Conservation (phyloP, 257 asterid genomes). For the Apocynum venetum region DNA sequence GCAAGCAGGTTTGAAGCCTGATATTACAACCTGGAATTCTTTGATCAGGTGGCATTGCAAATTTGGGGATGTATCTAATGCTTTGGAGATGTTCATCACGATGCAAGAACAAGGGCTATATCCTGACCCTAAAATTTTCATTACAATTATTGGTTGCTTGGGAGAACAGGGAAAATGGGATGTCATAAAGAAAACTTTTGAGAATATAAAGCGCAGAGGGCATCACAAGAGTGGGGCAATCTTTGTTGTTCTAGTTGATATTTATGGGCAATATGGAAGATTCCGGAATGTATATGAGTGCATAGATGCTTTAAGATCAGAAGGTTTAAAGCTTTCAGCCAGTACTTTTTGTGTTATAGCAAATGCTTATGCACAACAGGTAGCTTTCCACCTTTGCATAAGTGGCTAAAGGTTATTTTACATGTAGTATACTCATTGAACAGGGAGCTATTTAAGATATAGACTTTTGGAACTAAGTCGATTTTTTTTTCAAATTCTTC, state of each 20-base stretch:
- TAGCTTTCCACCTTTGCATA: slow-evolving; percentile 6
- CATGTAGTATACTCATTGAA: background rate
- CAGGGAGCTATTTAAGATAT: background rate
- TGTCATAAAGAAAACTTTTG: slow-evolving; percentile 41
- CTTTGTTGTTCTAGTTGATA: slow-evolving; percentile 68
- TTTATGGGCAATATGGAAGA: slow-evolving; percentile 77
- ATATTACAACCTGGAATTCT: slow-evolving; percentile 78
- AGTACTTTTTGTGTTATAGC: slow-evolving; percentile 77
- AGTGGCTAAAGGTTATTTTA: background rate
- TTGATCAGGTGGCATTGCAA: slow-evolving; percentile 81
- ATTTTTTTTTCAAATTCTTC: background rate
- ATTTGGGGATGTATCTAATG: slow-evolving; percentile 53
- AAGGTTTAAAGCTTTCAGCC: slow-evolving; percentile 65
- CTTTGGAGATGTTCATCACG: slow-evolving; percentile 51
- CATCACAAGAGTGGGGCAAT: slow-evolving; percentile 70
- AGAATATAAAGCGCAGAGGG: slow-evolving; percentile 57
- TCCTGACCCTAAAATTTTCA: slow-evolving; percentile 84
- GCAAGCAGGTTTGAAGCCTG: slow-evolving; percentile 59
- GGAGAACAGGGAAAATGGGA: slow-evolving; percentile 88
- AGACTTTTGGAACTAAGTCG: background rate
- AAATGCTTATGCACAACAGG: slow-evolving; percentile 95
- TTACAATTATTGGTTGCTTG: slow-evolving; percentile 54
- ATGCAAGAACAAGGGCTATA: slow-evolving; percentile 82
- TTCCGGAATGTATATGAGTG: slow-evolving; percentile 65
- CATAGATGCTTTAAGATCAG: slow-evolving; percentile 53